These are phyloP conservation scores for Fusarium burgessii DNA, from an alignment of 2,329 filamentous ascomycete species.

Conservation along the genomic window DNA sequence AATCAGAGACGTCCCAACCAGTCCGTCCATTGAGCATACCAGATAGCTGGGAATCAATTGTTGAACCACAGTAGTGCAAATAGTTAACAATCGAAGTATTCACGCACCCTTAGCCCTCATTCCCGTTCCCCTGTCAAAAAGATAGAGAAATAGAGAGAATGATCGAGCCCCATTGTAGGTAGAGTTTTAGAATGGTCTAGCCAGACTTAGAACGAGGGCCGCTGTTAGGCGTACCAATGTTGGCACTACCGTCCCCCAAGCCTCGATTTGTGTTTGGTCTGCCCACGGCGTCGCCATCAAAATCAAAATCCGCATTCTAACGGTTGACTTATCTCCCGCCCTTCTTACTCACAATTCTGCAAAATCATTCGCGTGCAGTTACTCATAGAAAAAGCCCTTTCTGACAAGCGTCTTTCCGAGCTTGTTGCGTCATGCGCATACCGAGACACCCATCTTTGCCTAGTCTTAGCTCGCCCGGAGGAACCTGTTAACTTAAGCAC, in stretches of 20 bases:
- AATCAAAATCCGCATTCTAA: slow-evolving; percentile 28
- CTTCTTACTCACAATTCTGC: slow-evolving; percentile 38
- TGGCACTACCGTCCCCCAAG: slow-evolving; percentile 12
- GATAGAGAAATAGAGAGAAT: slow-evolving; percentile 8
- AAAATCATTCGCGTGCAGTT: slow-evolving; percentile 31
- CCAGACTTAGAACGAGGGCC: slow-evolving; percentile 31
- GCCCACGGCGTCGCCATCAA: slow-evolving; percentile 24
- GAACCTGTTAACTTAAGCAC: slow-evolving; percentile 45
- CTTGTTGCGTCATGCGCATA: slow-evolving; percentile 54
- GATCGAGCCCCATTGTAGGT: slow-evolving; percentile 20
- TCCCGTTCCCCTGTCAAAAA: not conserved
- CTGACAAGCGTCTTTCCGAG: slow-evolving; percentile 28
- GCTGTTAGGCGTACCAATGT: slow-evolving; percentile 15
- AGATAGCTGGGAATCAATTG: slow-evolving; percentile 9
- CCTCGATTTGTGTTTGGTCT: slow-evolving; percentile 31
- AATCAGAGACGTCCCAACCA: slow-evolving; percentile 14
- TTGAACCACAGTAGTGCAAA: not conserved
- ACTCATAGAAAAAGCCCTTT: slow-evolving; percentile 31
- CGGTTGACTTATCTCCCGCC: slow-evolving; percentile 23
- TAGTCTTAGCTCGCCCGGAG: slow-evolving; percentile 49
- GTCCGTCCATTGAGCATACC: not conserved
- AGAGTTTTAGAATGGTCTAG: slow-evolving; percentile 37
- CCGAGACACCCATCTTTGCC: slow-evolving; percentile 48
- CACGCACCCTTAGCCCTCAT: not conserved
- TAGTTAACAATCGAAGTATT: not conserved